phyloP scores from a whole-genome alignment of 805 yeast genomes.

The Nakazawaea ambrosiae region DNA sequence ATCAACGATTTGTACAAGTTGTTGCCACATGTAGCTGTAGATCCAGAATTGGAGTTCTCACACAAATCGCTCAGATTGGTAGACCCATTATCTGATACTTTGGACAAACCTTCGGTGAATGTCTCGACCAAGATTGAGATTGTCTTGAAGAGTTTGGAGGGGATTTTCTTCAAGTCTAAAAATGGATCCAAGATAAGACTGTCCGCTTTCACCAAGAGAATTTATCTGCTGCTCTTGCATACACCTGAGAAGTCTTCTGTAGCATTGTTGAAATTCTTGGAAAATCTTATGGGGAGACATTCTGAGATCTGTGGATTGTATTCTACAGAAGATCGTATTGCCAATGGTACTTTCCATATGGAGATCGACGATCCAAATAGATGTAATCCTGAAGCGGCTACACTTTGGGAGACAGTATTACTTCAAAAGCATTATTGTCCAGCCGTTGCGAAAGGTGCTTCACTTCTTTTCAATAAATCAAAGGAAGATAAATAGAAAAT shows the following conservation, averaged over 20 bases:
- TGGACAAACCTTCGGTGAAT: slow-evolving; percentile 65
- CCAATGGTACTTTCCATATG: slow-evolving; percentile 68
- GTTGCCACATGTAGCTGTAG: slow-evolving; percentile 61
- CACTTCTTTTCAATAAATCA: slow-evolving; percentile 30
- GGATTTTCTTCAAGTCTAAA: slow-evolving; percentile 69
- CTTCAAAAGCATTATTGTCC: slow-evolving; percentile 82
- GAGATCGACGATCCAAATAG: slow-evolving; percentile 64
- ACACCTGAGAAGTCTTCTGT: slow-evolving; percentile 84
- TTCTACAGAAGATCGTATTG: slow-evolving; percentile 82
- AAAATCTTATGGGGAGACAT: slow-evolving; percentile 64
- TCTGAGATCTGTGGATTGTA: slow-evolving; percentile 70
- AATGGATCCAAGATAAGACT: slow-evolving; percentile 65
- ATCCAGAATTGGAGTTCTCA: slow-evolving; percentile 80
- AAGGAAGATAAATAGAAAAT: no score
- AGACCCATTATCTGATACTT: slow-evolving; percentile 55
- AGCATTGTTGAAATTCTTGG: slow-evolving; percentile 72
- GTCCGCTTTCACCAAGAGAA: slow-evolving; percentile 74
- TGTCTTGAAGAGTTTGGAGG: slow-evolving; percentile 68
- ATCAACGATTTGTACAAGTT: slow-evolving; percentile 67
- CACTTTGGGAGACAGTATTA: slow-evolving; percentile 81
- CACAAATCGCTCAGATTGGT: slow-evolving; percentile 73
- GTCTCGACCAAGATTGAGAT: slow-evolving; percentile 87
- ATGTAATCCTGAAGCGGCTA: slow-evolving; percentile 81
- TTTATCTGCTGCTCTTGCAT: slow-evolving; percentile 60
- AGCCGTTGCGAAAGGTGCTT: slow-evolving; percentile 62